Evolutionary conservation across 192 early-diverging fungal genomes (phyloP).

Genomic region (Dissophora ornata): DNA sequence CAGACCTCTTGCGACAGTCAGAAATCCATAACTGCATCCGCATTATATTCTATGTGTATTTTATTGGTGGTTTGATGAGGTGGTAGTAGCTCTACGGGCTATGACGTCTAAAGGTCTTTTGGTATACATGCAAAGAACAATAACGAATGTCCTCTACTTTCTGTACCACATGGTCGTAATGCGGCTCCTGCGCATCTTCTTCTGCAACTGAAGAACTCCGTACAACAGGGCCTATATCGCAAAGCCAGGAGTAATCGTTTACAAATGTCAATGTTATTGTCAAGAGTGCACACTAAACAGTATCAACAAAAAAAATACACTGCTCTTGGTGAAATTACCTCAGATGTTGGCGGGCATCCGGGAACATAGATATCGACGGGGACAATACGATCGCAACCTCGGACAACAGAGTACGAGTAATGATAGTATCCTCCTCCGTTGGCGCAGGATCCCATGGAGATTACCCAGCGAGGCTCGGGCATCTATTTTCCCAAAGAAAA

Average conservation of each 20-base stretch:
- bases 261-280: neutral
- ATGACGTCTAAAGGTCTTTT: no score
- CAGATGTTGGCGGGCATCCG: conserved; percentile 96
- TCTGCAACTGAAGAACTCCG: conserved; percentile 96
- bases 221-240: conserved; percentile 86
- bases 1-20: no score
- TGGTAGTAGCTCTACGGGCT: no score
- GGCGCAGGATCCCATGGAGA: conserved; percentile 98
- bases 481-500: conserved; percentile 63
- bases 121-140: conserved; percentile 1
- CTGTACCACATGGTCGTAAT: conserved; percentile 83
- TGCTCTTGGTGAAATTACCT: conserved; percentile 55
- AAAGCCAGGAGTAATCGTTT: no score
- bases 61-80: neutral
- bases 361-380: conserved; percentile 97
- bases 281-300: neutral
- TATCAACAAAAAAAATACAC: neutral
- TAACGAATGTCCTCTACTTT: conserved; percentile 62
- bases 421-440: conserved; percentile 99
- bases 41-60: neutral
- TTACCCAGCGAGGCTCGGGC: conserved; percentile 98
- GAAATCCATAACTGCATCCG: no score
- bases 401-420: conserved; percentile 95
- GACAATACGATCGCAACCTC: conserved; percentile 94
- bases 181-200: conserved; percentile 93